Evolutionary conservation across 1,284 basidiomycete genomes (phyloP), one percentile per base, ranked within the genome.

Genomic region (Ustilago curta): DNA sequence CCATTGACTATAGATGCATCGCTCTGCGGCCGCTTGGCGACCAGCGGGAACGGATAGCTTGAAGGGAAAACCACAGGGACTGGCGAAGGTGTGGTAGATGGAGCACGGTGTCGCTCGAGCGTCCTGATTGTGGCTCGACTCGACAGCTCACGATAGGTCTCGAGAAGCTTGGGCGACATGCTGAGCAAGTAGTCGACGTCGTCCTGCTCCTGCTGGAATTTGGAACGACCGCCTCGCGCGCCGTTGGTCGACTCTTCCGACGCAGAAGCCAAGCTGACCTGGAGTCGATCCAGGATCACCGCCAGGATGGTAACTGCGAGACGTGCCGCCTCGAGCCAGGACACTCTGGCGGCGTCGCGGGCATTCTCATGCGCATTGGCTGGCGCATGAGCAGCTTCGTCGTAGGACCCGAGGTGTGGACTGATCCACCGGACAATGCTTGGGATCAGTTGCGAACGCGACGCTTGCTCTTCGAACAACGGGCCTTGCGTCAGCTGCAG

Each of bases 351-450:
- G 6, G 89, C 87, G 83, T 83, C 80, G 11, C 59, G 53, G 14
- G 73, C 76, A 27, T 61, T 69, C 32, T 81, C 77, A 32, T 69
- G 77, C 4, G 69, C 74, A 23, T 62, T 65, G 11, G 55, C 44
- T 19, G 59, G 51, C 8, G 54, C 55, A 32, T 76, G 62, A 0
- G 70, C 54, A 14, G 59, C 37, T 51, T 79, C 78, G 72, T 97
- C 94, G 81, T 92, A 97, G 19, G 89, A 88, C n/a, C 95, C 95
- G 73, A 98, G 92, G 84, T 96, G 92, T 0, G 95, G 94, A 81
- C 95, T 96, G 77, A 98, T 91, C 94, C 95, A 97, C 23, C 91
- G 89, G 4, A 95, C 91, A 39, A 98, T 90, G 29, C 91, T 91
- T 61, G 97, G 95, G 7, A 97, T 91, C 21, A 99, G 88, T 16